phyloP scores from a whole-genome alignment of 2,329 filamentous ascomycete species.

The Paraphoma chrysanthemicola region DNA sequence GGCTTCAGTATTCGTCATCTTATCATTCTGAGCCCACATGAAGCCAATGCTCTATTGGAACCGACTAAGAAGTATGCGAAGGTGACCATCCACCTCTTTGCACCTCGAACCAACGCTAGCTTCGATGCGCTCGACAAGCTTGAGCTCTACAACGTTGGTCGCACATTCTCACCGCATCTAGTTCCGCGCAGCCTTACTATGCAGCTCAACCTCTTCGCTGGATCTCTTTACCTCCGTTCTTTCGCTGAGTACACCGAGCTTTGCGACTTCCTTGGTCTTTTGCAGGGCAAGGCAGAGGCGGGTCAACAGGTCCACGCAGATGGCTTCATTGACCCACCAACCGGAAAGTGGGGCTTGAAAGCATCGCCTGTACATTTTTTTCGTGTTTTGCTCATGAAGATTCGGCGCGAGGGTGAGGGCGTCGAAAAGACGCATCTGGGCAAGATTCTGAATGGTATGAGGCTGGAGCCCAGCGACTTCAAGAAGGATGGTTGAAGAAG shows the following conservation, averaged over 20 bases:
- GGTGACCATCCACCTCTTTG: slow-evolving; percentile 60
- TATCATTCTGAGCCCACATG: no score
- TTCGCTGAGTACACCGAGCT: slow-evolving; percentile 62
- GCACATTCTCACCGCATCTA: not conserved
- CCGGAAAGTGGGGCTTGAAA: slow-evolving; percentile 40
- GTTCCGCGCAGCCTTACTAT: slow-evolving; percentile 43
- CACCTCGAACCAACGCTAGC: slow-evolving; percentile 53
- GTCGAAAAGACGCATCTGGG: slow-evolving; percentile 57
- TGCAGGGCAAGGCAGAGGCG: slow-evolving; percentile 27
- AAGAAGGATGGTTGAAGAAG: no score
- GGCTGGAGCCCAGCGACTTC: slow-evolving; percentile 46
- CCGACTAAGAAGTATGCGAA: no score
- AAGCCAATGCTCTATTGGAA: no score
- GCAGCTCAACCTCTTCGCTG: slow-evolving; percentile 71
- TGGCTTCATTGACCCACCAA: slow-evolving; percentile 44
- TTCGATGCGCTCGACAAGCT: slow-evolving; percentile 54
- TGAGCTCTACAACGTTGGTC: slow-evolving; percentile 51
- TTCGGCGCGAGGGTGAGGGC: slow-evolving; percentile 43
- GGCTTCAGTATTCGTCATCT: no score
- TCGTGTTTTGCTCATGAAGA: slow-evolving; percentile 40
- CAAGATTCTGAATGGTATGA: slow-evolving; percentile 43
- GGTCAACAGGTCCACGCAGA: slow-evolving; percentile 39
- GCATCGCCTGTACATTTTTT: slow-evolving; percentile 53
- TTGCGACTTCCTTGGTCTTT: slow-evolving; percentile 62
- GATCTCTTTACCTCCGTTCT: slow-evolving; percentile 67